These are phyloP conservation scores for Amanita molliuscula DNA, from an alignment of 768 basidiomycete species.

Conservation along the genomic window DNA sequence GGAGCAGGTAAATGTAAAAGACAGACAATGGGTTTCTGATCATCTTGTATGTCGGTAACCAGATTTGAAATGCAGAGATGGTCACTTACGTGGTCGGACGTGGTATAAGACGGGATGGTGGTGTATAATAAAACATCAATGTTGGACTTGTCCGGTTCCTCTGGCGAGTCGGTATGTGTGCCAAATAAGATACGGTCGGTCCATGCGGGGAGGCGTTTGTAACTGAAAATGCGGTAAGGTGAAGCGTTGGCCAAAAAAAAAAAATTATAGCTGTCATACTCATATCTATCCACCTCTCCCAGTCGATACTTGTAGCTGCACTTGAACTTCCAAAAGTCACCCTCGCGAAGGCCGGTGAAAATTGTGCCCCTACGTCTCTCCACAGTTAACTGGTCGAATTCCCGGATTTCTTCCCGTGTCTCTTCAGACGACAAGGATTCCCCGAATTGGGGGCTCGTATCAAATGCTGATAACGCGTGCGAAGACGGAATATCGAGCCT, in stretches of 20 bases:
- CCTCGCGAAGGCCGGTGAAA: slow-evolving; percentile 71
- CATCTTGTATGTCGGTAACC: neutral
- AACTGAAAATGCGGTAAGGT: slow-evolving; percentile 23
- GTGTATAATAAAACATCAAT: slow-evolving; percentile 68
- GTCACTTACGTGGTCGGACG: slow-evolving; percentile 76
- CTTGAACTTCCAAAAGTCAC: slow-evolving; percentile 83
- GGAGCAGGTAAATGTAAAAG: slow-evolving; percentile 53
- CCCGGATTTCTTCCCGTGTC: slow-evolving; percentile 49
- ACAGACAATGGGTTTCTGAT: slow-evolving; percentile 82
- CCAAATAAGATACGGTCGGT: slow-evolving; percentile 89
- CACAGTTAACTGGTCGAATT: slow-evolving; percentile 61
- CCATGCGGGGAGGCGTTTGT: slow-evolving; percentile 77
- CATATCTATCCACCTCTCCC: slow-evolving; percentile 77
- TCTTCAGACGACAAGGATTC: slow-evolving; percentile 37
- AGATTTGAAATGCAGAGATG: neutral
- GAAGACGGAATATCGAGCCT: slow-evolving; percentile 56
- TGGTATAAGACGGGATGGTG: slow-evolving; percentile 71
- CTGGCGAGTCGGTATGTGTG: slow-evolving; percentile 56
- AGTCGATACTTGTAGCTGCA: slow-evolving; percentile 85
- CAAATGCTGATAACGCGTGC: slow-evolving; percentile 31
- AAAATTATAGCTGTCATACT: slow-evolving; percentile 27
- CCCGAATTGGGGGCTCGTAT: slow-evolving; percentile 23
- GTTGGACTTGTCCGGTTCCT: slow-evolving; percentile 35
- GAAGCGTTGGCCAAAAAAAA: neutral
- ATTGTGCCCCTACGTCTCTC: slow-evolving; percentile 56